These are phyloP conservation scores for Crithidia fasciculata DNA, from an alignment of 208 protist species.

Conservation along the genomic window DNA sequence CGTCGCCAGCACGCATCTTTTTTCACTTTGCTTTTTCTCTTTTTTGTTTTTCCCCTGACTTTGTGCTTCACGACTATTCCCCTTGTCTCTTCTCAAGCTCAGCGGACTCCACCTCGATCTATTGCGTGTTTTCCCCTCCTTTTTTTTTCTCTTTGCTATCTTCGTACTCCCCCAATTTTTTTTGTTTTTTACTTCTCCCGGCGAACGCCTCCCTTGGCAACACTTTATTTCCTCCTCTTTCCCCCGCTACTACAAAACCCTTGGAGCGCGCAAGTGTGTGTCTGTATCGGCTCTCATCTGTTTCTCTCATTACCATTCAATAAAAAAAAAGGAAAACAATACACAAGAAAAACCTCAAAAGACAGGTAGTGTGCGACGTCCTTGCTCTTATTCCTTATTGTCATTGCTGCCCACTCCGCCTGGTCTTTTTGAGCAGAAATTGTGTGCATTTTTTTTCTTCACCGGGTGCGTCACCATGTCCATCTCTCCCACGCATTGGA, in stretches of 20 bases:
- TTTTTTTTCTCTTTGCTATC: neutral
- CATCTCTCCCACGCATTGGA: conserved; percentile 12
- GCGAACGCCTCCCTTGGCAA: neutral
- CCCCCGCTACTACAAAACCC: no score
- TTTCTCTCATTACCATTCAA: neutral
- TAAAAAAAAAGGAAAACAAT: neutral
- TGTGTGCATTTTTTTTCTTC: no score
- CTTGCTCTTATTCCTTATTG: no score
- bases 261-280: no score
- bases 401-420: no score
- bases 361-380: no score
- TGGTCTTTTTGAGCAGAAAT: no score
- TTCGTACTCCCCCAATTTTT: no score
- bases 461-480: neutral
- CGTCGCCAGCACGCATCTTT: no score
- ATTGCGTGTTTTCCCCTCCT: neutral
- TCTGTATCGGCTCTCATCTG: no score
- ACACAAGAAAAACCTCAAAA: neutral
- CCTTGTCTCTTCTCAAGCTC: neutral
- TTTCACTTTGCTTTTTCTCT: neutral
- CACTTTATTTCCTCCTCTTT: neutral
- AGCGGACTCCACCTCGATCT: no score
- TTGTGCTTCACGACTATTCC: neutral
- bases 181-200: no score
- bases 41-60: neutral